These are phyloP conservation scores for Alternaria arborescens DNA, from an alignment of 2,329 filamentous ascomycete species.

Conservation along the genomic window DNA sequence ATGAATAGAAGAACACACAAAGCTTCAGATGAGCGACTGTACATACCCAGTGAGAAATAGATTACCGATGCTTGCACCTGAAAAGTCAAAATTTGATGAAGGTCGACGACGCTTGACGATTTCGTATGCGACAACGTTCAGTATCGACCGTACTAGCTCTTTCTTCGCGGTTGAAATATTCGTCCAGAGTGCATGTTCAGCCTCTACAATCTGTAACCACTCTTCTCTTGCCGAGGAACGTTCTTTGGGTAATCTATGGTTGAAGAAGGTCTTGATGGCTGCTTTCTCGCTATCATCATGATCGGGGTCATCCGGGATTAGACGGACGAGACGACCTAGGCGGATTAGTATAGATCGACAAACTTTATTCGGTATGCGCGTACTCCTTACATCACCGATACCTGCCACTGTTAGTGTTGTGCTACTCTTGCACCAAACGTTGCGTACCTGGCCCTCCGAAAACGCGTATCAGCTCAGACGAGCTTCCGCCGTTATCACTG, in stretches of 20 bases:
- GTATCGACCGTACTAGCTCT: constrained; percentile 61
- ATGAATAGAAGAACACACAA: not conserved
- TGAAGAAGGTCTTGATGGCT: constrained; percentile 85
- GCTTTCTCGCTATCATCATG: constrained; percentile 64
- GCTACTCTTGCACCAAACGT: constrained; percentile 9
- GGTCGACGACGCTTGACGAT: constrained; percentile 59
- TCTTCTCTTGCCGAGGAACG: constrained; percentile 71
- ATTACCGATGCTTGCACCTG: constrained; percentile 61
- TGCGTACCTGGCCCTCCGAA: constrained; percentile 85
- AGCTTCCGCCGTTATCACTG: constrained; percentile 93
- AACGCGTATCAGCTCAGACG: constrained; percentile 90
- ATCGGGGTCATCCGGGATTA: constrained; percentile 74
- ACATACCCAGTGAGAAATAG: constrained; percentile 61
- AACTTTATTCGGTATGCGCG: constrained; percentile 36
- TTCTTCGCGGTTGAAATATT: constrained; percentile 60
- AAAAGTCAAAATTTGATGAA: constrained; percentile 59
- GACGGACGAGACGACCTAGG: constrained; percentile 82
- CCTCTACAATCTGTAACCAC: constrained; percentile 91
- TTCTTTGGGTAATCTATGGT: constrained; percentile 77
- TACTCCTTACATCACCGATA: constrained; percentile 80
- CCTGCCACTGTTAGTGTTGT: constrained; percentile 41
- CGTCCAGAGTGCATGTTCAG: constrained; percentile 77
- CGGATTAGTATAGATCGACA: not conserved
- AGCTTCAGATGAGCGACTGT: not conserved
- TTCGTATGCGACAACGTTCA: constrained; percentile 61